These are phyloP conservation scores for Carex cristatella DNA, from an alignment of 176 grass and related monocot species.

Conservation along the genomic window DNA sequence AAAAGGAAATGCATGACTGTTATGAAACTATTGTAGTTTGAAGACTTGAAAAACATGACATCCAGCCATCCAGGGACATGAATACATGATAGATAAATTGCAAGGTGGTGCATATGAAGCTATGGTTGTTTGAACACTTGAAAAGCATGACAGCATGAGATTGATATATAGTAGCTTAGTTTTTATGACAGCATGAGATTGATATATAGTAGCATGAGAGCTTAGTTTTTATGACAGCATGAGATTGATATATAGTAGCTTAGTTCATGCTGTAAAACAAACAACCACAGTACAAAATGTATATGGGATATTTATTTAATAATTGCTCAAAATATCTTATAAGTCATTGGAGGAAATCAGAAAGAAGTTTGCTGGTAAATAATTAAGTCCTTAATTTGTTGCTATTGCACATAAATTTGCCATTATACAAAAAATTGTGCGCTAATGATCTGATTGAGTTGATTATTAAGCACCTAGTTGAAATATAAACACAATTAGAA, in stretches of 20 bases:
- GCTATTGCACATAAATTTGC: no score
- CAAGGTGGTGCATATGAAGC: neutral
- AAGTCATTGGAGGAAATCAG: neutral
- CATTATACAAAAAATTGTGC: no score
- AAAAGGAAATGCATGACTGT: neutral
- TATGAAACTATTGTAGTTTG: neutral
- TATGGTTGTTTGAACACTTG: neutral
- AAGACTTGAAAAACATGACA: neutral
- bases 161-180: neutral
- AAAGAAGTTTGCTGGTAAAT: neutral
- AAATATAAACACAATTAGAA: neutral
- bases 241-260: neutral
- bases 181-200: neutral
- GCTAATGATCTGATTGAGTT: no score
- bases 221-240: neutral
- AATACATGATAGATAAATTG: neutral
- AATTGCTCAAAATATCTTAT: neutral
- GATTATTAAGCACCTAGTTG: no score
- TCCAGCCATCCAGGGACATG: neutral
- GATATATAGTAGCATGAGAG: neutral
- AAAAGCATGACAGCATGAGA: neutral
- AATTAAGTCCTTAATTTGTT: no score
- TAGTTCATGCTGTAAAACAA: neutral
- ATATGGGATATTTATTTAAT: neutral
- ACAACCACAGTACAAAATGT: neutral